phyloP scores from a whole-genome alignment of 345 rosid species.

The Hevea brasiliensis region DNA sequence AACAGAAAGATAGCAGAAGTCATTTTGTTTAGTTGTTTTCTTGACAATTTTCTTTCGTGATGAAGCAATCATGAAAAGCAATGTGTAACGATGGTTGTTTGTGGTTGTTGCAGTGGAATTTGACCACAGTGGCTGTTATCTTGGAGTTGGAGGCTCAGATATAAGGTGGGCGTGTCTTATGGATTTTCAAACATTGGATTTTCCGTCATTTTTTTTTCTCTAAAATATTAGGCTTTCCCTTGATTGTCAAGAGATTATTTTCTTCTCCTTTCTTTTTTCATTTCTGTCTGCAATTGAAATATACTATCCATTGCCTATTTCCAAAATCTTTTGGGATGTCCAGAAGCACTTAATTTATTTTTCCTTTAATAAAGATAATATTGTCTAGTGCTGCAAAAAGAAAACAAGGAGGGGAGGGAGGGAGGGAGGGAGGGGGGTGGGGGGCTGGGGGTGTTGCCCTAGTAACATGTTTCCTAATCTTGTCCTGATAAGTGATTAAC shows the following conservation, averaged over 20 bases:
- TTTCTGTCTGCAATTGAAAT: not conserved
- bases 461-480: not conserved
- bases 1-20: not conserved
- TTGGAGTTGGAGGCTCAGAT: slow-evolving; percentile 84
- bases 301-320: not conserved
- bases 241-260: not conserved
- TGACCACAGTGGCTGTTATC: slow-evolving; percentile 86
- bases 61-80: slow-evolving; percentile 2
- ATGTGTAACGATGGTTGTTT: slow-evolving; percentile 1
- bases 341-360: not conserved
- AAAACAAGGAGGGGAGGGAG: too few species aligned
- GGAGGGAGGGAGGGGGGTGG: too few species aligned
- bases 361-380: not conserved
- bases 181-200: not conserved
- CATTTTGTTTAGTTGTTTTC: not conserved
- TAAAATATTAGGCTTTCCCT: not conserved
- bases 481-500: not conserved
- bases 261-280: not conserved
- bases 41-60: not conserved
- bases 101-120: slow-evolving; percentile 72
- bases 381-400: too few species aligned
- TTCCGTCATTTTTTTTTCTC: not conserved
- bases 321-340: not conserved
- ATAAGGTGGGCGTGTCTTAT: slow-evolving; percentile 49
- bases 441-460: too few species aligned